Conservation (phyloP, 2,329 filamentous ascomycete species). For the Cercospora sesami region DNA sequence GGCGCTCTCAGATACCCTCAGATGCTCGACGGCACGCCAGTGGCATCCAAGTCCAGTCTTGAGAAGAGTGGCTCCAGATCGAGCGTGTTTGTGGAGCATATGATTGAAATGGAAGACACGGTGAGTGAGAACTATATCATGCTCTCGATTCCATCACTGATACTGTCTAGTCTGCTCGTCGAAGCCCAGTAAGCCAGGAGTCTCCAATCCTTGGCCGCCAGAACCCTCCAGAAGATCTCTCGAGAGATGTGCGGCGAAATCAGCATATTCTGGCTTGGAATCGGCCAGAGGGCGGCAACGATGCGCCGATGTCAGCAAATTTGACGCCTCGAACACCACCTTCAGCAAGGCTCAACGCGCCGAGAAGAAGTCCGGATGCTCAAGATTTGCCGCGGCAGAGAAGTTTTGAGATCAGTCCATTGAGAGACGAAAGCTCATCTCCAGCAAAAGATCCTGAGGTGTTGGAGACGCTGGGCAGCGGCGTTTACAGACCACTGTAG, state of each 20-base stretch:
- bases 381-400: conserved; percentile 10
- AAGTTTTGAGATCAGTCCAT: conserved; percentile 21
- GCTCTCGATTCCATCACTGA: conserved; percentile 12
- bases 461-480: background rate
- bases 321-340: conserved; percentile 27
- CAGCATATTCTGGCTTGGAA: conserved; percentile 10
- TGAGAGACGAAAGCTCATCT: conserved; percentile 4
- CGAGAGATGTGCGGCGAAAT: conserved; percentile 1
- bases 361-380: conserved; percentile 8
- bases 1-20: conserved; percentile 21
- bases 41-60: conserved; percentile 12
- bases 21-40: conserved; percentile 23
- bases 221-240: background rate
- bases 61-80: conserved; percentile 14
- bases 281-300: conserved; percentile 9
- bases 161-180: conserved; percentile 6
- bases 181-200: conserved; percentile 8
- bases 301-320: conserved; percentile 22
- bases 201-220: conserved; percentile 13
- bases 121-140: conserved; percentile 21
- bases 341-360: conserved; percentile 10
- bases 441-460: background rate
- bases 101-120: conserved; percentile 27
- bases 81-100: conserved; percentile 25
- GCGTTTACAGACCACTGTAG: background rate